phyloP scores from a whole-genome alignment of 352 stramenopile species.

The Elongisporangium prolatum region DNA sequence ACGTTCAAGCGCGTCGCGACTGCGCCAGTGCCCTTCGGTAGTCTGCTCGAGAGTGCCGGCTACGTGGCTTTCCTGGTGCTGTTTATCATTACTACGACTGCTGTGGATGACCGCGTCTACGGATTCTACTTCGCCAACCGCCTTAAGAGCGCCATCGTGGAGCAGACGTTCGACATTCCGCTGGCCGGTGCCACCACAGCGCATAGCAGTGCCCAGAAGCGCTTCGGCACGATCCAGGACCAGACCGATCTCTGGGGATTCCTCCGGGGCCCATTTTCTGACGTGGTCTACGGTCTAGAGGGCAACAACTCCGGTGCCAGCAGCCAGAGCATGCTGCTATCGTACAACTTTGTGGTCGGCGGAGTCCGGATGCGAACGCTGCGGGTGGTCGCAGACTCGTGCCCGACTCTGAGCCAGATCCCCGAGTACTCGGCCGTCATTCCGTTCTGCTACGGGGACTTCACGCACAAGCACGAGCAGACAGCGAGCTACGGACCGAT shows the following conservation, averaged over 20 bases:
- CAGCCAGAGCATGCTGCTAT: constrained; percentile 27
- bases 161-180: constrained; percentile 38
- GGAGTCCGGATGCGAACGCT: constrained; percentile 53
- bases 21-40: constrained; percentile 42
- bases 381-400: constrained; percentile 49
- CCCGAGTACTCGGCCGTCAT: constrained; percentile 58
- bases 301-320: constrained; percentile 9
- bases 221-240: constrained; percentile 50
- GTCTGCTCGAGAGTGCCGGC: constrained; percentile 36
- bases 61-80: constrained; percentile 53
- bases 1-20: constrained; percentile 34
- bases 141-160: constrained; percentile 36
- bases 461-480: constrained; percentile 28
- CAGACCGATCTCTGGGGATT: constrained; percentile 59
- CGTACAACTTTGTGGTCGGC: constrained; percentile 45
- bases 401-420: constrained; percentile 35
- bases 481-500: constrained; percentile 46
- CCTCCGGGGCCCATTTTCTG: constrained; percentile 48
- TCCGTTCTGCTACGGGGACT: constrained; percentile 57
- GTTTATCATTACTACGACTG: constrained; percentile 45
- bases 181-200: constrained; percentile 7
- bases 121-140: constrained; percentile 67
- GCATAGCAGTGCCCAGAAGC: constrained; percentile 20
- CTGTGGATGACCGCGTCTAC: constrained; percentile 39
- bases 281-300: constrained; percentile 40